Evolutionary conservation across 1,284 basidiomycete genomes (phyloP).

Genomic region (Pseudozyma sp.): DNA sequence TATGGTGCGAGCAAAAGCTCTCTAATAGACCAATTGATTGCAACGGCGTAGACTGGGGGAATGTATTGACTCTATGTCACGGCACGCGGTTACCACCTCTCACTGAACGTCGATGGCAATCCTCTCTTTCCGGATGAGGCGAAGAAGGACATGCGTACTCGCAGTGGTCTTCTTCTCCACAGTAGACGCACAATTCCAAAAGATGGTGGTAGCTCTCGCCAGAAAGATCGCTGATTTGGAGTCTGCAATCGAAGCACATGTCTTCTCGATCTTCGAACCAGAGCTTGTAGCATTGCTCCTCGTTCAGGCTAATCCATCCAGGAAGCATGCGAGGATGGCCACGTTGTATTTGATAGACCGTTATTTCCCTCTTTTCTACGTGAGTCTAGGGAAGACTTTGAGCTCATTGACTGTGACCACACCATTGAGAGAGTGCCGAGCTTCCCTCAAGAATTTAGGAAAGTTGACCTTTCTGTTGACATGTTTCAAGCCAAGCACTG

Average conservation of each 20-base stretch:
- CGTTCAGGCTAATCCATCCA: background rate
- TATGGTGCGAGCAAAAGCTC: too few relatives aligned
- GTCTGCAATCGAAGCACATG: constrained; percentile 2
- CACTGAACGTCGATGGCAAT: too few relatives aligned
- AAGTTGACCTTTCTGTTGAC: background rate
- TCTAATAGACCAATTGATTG: too few relatives aligned
- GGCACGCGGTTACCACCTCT: too few relatives aligned
- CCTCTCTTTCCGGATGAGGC: too few relatives aligned
- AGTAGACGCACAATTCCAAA: too few relatives aligned
- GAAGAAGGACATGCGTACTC: too few relatives aligned
- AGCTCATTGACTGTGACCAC: background rate
- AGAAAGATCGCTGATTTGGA: background rate
- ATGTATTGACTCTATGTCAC: too few relatives aligned
- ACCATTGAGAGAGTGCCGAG: background rate
- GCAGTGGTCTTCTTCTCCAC: too few relatives aligned
- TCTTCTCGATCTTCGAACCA: constrained; percentile 8
- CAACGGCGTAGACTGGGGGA: too few relatives aligned
- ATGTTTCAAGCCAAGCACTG: constrained; percentile 2
- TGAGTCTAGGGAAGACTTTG: background rate
- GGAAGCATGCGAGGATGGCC: constrained; percentile 12
- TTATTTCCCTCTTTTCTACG: background rate
- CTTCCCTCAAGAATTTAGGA: background rate
- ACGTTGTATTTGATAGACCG: background rate
- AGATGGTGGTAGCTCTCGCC: too few relatives aligned
- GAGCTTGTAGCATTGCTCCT: background rate